Percentiles rank a stretch among this genome's conserved stretches.
Conservation (phyloP, 176 grass and related monocot species). For the Sorghum bicolor region DNA sequence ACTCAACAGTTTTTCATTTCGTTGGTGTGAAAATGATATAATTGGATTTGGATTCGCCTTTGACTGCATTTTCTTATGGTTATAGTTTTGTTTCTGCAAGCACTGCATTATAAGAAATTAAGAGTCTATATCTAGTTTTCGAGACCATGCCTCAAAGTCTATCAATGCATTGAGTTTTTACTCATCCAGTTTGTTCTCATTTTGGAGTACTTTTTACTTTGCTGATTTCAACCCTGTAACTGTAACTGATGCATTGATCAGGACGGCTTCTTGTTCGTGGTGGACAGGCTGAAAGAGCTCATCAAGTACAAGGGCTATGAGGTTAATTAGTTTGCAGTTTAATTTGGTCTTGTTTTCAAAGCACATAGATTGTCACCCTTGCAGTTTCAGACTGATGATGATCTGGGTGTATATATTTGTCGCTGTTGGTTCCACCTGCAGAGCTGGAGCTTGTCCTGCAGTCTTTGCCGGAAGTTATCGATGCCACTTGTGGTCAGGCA, state of each 20-base stretch:
- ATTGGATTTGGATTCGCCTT: neutral
- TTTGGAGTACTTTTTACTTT: too few species aligned
- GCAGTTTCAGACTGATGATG: neutral
- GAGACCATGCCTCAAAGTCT: neutral
- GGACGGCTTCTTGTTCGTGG: neutral
- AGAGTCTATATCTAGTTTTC: neutral
- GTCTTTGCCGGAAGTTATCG: conserved; percentile 50
- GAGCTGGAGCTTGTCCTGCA: conserved; percentile 75
- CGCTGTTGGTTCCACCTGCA: conserved; percentile 60
- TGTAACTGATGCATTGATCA: too few species aligned
- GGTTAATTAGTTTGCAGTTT: conserved; percentile 27
- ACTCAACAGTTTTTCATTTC: neutral
- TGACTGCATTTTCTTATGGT: neutral
- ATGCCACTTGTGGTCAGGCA: conserved; percentile 65
- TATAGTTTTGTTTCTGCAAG: neutral
- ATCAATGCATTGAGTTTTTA: neutral
- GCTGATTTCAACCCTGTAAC: too few species aligned
- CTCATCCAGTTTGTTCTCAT: too few species aligned
- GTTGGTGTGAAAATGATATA: neutral
- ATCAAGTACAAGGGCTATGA: conserved; percentile 79
- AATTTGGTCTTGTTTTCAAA: neutral
- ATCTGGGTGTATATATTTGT: neutral
- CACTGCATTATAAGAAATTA: neutral
- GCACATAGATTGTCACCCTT: neutral
- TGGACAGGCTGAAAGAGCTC: neutral